Percentiles rank a stretch among this genome's conserved stretches.
phyloP scores from a whole-genome alignment of 768 basidiomycete genomes.

The Suillus decipiens region DNA sequence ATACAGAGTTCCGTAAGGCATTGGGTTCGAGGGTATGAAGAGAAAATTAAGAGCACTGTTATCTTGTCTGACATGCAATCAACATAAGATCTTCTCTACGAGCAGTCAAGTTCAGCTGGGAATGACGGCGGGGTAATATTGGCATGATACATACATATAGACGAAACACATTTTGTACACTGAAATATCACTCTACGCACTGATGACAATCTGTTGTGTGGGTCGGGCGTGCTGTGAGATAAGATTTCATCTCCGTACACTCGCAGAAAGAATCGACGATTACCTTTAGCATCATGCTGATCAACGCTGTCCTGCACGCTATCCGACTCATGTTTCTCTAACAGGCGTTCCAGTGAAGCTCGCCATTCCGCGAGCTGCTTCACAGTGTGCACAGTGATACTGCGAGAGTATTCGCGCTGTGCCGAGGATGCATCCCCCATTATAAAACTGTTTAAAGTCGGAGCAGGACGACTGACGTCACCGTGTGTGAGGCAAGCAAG shows the following conservation, averaged over 20 bases:
- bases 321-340: not conserved
- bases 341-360: not conserved
- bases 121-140: not conserved
- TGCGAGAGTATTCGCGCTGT: slow-evolving; percentile 5
- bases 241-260: not conserved
- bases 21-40: not conserved
- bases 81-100: not conserved
- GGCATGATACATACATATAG: not conserved
- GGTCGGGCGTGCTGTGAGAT: not conserved
- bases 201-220: not conserved
- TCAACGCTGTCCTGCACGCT: not conserved
- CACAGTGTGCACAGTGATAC: not conserved
- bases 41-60: not conserved
- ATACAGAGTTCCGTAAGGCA: not conserved
- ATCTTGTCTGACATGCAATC: not conserved
- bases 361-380: slow-evolving; percentile 4
- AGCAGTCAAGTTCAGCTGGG: not conserved
- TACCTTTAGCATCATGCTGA: not conserved
- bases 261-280: not conserved
- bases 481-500: not conserved
- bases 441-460: not conserved
- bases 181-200: not conserved
- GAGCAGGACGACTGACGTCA: not conserved
- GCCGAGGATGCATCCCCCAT: not conserved
- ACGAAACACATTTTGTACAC: too few relatives aligned